Conservation (phyloP, 2,329 filamentous ascomycete genomes). For the Ceratocystis cubensis region DNA sequence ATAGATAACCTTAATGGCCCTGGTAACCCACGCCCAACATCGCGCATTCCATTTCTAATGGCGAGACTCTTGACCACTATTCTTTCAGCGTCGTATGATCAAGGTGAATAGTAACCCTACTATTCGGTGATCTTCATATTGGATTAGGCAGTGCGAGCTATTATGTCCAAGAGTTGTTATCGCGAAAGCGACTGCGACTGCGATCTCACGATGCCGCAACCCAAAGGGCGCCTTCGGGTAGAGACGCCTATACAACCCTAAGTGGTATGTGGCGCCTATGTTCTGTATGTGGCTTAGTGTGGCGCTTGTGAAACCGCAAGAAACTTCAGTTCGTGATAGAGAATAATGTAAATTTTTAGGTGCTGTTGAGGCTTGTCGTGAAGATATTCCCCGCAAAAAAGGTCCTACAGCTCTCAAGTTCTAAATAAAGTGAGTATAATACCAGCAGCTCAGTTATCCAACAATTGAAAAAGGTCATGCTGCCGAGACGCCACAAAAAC, state of each 20-base stretch:
- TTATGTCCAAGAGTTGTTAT: background rate
- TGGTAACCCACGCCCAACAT: background rate
- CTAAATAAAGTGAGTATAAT: background rate
- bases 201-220: no score
- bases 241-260: no score
- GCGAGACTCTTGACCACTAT: background rate
- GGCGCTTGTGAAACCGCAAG: conserved; percentile 14
- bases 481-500: background rate
- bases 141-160: background rate
- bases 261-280: background rate
- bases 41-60: background rate
- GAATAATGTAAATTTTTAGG: background rate
- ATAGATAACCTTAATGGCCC: background rate
- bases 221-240: no score
- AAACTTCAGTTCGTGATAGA: background rate
- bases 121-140: no score
- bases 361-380: background rate
- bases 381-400: background rate
- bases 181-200: background rate
- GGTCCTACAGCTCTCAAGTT: background rate
- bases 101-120: background rate
- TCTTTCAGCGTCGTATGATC: background rate
- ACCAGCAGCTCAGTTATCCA: background rate
- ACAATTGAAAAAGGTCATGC: background rate
- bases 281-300: background rate